Conservation (phyloP, 148 eudicot species). For the Rheum nobile region DNA sequence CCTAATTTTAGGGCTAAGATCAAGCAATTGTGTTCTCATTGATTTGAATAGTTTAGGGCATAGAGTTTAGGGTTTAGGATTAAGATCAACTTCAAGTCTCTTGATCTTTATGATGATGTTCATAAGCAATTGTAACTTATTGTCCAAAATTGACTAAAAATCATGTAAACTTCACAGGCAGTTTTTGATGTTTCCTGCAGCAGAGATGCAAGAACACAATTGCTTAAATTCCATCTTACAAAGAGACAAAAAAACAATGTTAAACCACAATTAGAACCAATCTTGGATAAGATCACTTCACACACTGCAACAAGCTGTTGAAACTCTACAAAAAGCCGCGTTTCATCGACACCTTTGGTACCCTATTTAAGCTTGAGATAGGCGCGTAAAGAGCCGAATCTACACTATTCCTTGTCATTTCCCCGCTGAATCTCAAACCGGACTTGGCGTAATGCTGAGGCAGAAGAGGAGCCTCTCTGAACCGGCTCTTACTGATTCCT, state of each 20-base stretch:
- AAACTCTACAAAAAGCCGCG: conserved; percentile 20
- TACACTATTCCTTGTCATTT: conserved; percentile 34
- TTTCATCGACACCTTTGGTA: conserved; percentile 19
- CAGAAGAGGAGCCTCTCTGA: not conserved
- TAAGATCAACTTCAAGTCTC: too few species aligned
- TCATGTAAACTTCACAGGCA: too few species aligned
- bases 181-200: not conserved
- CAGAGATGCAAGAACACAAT: not conserved
- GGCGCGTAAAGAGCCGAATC: conserved; percentile 55
- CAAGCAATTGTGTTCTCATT: too few species aligned
- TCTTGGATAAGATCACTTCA: not conserved
- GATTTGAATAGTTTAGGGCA: too few species aligned
- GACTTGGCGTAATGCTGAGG: not conserved
- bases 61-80: too few species aligned
- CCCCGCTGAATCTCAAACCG: conserved; percentile 26
- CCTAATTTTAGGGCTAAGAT: too few species aligned
- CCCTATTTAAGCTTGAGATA: conserved; percentile 16
- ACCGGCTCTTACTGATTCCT: not conserved
- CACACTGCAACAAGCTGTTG: conserved; percentile 63
- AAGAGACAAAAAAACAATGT: not conserved
- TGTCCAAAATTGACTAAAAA: too few species aligned
- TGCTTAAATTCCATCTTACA: not conserved
- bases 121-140: too few species aligned
- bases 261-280: not conserved
- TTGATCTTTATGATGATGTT: too few species aligned